Evolutionary conservation across 2,329 filamentous ascomycete species (phyloP).

Genomic region (Ploettnerulaceae sp.): DNA sequence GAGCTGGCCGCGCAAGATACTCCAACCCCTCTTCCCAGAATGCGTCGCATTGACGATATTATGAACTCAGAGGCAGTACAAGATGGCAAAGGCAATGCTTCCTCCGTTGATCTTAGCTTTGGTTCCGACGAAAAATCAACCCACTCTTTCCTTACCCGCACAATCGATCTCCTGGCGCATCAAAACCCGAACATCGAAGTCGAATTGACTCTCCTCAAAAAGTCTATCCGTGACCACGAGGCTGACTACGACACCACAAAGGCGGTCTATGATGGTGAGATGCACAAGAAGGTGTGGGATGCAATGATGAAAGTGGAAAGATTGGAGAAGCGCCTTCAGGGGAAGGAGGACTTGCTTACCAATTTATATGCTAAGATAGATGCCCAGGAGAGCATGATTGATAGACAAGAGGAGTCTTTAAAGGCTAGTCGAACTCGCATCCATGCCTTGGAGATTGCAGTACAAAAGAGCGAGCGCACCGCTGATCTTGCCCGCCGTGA

Average conservation of each 20-base stretch:
- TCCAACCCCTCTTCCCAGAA: neutral
- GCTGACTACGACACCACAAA: neutral
- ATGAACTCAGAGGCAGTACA: neutral
- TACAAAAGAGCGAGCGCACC: neutral
- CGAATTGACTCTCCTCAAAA: neutral
- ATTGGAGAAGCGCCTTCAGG: neutral
- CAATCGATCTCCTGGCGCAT: neutral
- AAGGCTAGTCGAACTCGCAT: neutral
- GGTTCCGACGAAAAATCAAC: neutral
- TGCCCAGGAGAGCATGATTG: neutral
- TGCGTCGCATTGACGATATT: neutral
- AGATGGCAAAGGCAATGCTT: neutral
- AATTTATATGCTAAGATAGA: neutral
- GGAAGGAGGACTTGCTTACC: neutral
- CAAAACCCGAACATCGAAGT: neutral
- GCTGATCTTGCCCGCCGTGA: neutral
- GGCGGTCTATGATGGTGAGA: neutral
- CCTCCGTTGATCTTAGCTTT: neutral
- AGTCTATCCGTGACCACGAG: neutral
- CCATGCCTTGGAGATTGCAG: neutral
- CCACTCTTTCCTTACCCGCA: neutral
- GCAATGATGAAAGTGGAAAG: neutral
- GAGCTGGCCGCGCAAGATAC: neutral
- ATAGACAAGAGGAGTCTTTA: neutral
- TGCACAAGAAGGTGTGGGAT: neutral